Conservation (phyloP, 108 stramenopile species). For the Epipyxis sp. region DNA sequence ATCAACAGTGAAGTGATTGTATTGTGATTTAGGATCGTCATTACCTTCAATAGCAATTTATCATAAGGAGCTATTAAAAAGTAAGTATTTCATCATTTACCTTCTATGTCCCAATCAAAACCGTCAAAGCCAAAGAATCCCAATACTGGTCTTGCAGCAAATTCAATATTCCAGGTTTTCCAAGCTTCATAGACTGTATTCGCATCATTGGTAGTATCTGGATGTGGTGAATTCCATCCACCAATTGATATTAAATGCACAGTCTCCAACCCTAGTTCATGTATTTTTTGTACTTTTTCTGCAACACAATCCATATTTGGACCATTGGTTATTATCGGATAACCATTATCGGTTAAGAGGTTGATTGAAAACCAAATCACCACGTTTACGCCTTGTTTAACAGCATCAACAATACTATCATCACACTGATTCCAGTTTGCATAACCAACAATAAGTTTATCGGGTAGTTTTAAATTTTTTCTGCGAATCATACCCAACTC, state of each 20-base stretch:
- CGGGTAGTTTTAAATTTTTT: too few relatives aligned
- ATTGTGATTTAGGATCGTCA: neutral
- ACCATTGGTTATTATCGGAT: slow-evolving; percentile 21
- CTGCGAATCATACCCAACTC: too few relatives aligned
- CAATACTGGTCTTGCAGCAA: neutral
- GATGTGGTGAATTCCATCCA: slow-evolving; percentile 32
- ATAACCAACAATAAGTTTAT: slow-evolving; percentile 30
- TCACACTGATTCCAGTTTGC: slow-evolving; percentile 29
- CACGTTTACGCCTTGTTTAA: slow-evolving; percentile 19
- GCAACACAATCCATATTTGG: slow-evolving; percentile 24
- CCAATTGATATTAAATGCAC: slow-evolving; percentile 32
- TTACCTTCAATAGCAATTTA: too few relatives aligned
- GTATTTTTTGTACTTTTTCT: slow-evolving; percentile 8
- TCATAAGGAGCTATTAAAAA: too few relatives aligned
- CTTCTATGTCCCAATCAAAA: slow-evolving; percentile 32
- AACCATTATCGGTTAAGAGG: neutral
- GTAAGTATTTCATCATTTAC: too few relatives aligned
- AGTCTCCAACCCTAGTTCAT: neutral
- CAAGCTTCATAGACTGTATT: slow-evolving; percentile 4
- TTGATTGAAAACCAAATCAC: slow-evolving; percentile 35
- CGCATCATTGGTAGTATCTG: neutral
- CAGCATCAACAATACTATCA: slow-evolving; percentile 27
- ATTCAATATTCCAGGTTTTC: neutral
- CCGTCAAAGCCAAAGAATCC: slow-evolving; percentile 24
- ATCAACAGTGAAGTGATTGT: neutral